Base-by-base conservation (phyloP, 371 early-diverging fungal species). In the Encephalitozoon cuniculi region DNA sequence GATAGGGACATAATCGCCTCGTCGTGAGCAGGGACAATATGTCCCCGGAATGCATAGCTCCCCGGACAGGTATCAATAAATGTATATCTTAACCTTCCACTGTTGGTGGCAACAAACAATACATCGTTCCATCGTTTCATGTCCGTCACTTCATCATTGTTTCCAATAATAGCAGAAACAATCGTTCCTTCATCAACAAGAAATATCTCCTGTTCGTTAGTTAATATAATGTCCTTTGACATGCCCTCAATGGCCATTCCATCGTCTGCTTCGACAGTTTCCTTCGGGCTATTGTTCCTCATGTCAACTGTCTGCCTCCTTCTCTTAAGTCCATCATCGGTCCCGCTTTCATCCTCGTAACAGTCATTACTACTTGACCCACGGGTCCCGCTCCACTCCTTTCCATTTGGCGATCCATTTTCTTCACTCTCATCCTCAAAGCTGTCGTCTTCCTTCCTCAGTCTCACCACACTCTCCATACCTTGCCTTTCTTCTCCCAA, bases 131-230 rank as follows among this genome's bases (percentile, higher is more conserved):
- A 49, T 51, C 28, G 30, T 9, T 25, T 25, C 53, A 70, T 26
- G 21, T 46, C 46, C 40, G 71, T 70, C n/a, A 70, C 40, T 30
- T 70, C 71, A 40, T 70, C 71, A n/a, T 51, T 70, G 32, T 70
- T 39, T 40, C 71, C 71, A 70, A 70, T 30, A 34, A 70, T 46
- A 37, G 23, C 18, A 6, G 37, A 26, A 25, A 8, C 51, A 12
- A 46, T 30, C 7, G 18, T 68, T 30, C 18, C 15, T 46, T 41
- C 37, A 18, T 46, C 46, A 21, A 68, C 37, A 37, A 68, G 12
- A 51, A 46, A 46, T 46, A 68, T 68, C 8, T 43, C 41, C 25
- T 65, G 46, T n/a, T 40, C 46, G 12, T 23, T 46, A 4, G 28
- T 43, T 8, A 65, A 11, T 39, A 65, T 46, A 9, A 43, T 23